These are phyloP conservation scores for Zoysia matrella DNA, from an alignment of 202 grass and related monocot genomes.

Conservation along the genomic window DNA sequence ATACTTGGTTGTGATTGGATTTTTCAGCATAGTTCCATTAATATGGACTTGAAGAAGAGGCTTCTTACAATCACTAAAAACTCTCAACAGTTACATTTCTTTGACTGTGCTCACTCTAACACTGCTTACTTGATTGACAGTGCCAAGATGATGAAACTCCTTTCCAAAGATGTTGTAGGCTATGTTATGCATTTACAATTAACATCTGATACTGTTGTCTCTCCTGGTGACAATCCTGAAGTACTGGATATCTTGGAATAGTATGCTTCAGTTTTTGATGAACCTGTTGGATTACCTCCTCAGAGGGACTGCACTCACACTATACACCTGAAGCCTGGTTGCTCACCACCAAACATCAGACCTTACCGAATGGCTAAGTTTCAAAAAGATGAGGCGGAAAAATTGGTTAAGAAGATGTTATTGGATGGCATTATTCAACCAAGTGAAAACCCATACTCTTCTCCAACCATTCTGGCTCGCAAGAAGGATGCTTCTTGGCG, in stretches of 20 bases:
- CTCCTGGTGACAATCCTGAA: no score
- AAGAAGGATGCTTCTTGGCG: no score
- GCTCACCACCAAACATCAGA: background rate
- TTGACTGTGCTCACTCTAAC: no score
- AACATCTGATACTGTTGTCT: no score
- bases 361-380: background rate
- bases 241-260: background rate
- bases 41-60: background rate
- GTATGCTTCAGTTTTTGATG: background rate
- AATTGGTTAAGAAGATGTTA: background rate
- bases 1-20: background rate
- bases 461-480: no score
- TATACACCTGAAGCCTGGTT: background rate
- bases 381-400: background rate
- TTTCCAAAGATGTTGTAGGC: no score
- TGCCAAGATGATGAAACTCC: no score
- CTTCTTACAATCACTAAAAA: background rate
- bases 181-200: no score
- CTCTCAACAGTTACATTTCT: no score
- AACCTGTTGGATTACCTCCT: background rate
- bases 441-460: no score
- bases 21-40: background rate
- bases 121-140: no score
- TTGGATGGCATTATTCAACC: no score
- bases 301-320: background rate